Percentiles rank a stretch among this genome's conserved stretches.
These are phyloP conservation scores for Ceratobasidium sp. DNA, from an alignment of 1,284 basidiomycete species.

Conservation along the genomic window DNA sequence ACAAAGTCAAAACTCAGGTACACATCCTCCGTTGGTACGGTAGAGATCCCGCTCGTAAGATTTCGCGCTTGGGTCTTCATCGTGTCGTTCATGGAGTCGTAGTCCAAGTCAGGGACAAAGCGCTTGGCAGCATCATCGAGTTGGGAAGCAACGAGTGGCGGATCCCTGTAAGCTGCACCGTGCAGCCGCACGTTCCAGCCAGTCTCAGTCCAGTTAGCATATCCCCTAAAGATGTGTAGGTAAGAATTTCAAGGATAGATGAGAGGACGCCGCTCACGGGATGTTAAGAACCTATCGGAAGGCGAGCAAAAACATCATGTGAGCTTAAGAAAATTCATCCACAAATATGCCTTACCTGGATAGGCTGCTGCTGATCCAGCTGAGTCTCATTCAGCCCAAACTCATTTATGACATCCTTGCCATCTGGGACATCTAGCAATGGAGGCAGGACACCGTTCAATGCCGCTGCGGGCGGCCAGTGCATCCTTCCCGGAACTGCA, in stretches of 20 bases:
- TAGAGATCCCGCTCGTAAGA: constrained; percentile 45
- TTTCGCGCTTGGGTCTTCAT: constrained; percentile 46
- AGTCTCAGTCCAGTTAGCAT: constrained; percentile 50
- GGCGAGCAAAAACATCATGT: not conserved
- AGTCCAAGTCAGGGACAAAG: constrained; percentile 47
- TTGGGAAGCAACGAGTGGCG: constrained; percentile 41
- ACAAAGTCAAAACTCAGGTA: constrained; percentile 47
- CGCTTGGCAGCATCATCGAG: constrained; percentile 47
- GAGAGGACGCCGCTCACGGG: constrained; percentile 36
- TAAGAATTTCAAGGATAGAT: not conserved
- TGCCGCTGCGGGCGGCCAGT: constrained; percentile 38
- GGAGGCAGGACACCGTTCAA: constrained; percentile 48
- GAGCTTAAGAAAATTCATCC: not conserved
- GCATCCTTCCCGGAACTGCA: constrained; percentile 12
- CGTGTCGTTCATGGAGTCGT: constrained; percentile 45
- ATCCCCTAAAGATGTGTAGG: constrained; percentile 38
- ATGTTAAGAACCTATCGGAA: constrained; percentile 46
- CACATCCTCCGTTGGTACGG: constrained; percentile 39
- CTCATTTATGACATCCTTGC: constrained; percentile 47
- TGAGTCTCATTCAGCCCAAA: constrained; percentile 40
- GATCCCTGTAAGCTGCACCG: constrained; percentile 48
- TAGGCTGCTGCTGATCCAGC: constrained; percentile 42
- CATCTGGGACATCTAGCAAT: constrained; percentile 45
- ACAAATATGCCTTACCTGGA: constrained; percentile 27
- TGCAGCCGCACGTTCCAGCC: constrained; percentile 51